Conservation (phyloP, 768 basidiomycete genomes). For the Russula lepida region DNA sequence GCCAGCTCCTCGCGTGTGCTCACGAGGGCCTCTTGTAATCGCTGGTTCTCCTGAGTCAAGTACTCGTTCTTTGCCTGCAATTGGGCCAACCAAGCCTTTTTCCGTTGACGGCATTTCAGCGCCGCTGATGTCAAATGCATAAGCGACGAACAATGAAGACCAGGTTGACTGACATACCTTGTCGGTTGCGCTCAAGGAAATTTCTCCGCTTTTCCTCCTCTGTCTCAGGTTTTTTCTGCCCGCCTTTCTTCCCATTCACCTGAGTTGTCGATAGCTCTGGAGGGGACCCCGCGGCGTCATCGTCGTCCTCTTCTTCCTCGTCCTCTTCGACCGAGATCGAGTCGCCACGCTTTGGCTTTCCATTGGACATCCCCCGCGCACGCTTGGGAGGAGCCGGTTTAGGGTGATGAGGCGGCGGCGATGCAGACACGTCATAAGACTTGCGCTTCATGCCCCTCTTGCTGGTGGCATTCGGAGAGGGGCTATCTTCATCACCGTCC, state of each 20-base stretch:
- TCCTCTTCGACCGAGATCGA: conserved; percentile 26
- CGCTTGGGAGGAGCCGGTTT: conserved; percentile 28
- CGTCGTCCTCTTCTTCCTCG: conserved; percentile 31
- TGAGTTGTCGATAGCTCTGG: not conserved
- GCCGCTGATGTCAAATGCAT: conserved; percentile 53
- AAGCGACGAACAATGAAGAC: conserved; percentile 5
- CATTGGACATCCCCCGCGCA: conserved; percentile 28
- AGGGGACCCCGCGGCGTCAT: conserved; percentile 27
- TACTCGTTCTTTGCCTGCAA: conserved; percentile 92
- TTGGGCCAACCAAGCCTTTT: conserved; percentile 94
- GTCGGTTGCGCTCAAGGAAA: conserved; percentile 94
- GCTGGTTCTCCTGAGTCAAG: conserved; percentile 90
- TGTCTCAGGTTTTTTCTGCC: conserved; percentile 77
- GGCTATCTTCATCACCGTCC: conserved; percentile 24
- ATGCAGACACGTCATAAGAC: conserved; percentile 40
- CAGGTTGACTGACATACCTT: conserved; percentile 50
- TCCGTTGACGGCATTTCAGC: conserved; percentile 96
- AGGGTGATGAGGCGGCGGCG: conserved; percentile 8
- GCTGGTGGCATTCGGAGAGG: conserved; percentile 23
- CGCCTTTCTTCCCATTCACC: conserved; percentile 24
- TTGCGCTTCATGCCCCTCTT: conserved; percentile 70
- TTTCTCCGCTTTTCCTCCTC: conserved; percentile 98
- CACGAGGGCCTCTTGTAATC: conserved; percentile 77
- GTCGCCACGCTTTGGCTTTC: conserved; percentile 23
- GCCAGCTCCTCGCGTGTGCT: conserved; percentile 88